Base-by-base conservation (phyloP, 2,329 filamentous ascomycete species). In the Aulographum hederae region DNA sequence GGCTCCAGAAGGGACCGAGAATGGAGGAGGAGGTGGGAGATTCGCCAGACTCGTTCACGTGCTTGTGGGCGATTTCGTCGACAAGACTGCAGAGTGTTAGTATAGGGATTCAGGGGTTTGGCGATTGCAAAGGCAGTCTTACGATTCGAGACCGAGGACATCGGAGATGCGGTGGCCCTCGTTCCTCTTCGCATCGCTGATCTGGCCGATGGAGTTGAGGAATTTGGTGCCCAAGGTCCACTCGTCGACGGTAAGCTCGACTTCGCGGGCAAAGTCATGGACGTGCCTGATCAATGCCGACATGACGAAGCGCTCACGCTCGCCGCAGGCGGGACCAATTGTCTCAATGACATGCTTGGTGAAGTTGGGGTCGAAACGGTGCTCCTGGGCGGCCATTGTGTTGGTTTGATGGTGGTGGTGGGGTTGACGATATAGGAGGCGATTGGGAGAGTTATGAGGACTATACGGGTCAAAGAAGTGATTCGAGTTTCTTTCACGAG, bases 1-100 rank as follows among this genome's bases (percentile, higher is more conserved):
- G 64, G 4, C 79, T 67, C 69, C 79, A 91, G 57, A 92, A 92
- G 1, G 82, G 82, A 0, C 82, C 82, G 1, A 92, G 66, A 40
- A 92, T 82, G 26, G 81, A 73, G 3, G 78, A 78, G 2, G 78
- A 69, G 4, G 80, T 89, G 8, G 72, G 61, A 16, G 50, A 46
- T 34, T 57, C 53, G 15, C 35, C 37, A 1, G 60, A 60, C 25
- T 65, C 61, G 31, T 65, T 63, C 18, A 66, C 64, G 31, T 67
- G 59, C 37, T 70, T 73, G 55, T 73, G 77, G 34, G 77, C 80
- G 46, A 89, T 86, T 49, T 86, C 78, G 50, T 86, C 80, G 29
- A 85, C 78, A 31, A 62, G 50, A 2, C 40, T 41, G 17, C 10
- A 13, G 21, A 25, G 21, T 10, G 21, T 25, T 25, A 25, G 13